Percentiles rank a stretch among this genome's conserved stretches.
These are phyloP conservation scores for Chaetoscypha palmicola DNA, from an alignment of 2,329 filamentous ascomycete genomes.

Conservation along the genomic window DNA sequence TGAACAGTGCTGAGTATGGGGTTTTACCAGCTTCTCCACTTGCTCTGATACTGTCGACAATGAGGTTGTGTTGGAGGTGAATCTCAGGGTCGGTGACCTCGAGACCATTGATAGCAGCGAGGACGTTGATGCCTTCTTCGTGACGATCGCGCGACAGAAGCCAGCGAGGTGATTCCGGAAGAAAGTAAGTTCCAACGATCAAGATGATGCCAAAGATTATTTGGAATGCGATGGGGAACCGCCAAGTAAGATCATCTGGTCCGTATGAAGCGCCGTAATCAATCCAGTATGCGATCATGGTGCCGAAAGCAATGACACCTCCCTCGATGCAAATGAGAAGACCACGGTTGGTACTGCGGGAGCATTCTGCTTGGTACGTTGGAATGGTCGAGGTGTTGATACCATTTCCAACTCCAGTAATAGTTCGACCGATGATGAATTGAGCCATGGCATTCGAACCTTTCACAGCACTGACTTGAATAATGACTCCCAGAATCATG, in stretches of 20 bases:
- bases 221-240: slow-evolving; percentile 82
- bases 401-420: slow-evolving; percentile 46
- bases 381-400: slow-evolving; percentile 43
- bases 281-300: slow-evolving; percentile 94
- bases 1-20: slow-evolving; percentile 39
- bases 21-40: slow-evolving; percentile 28
- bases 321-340: slow-evolving; percentile 47
- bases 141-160: slow-evolving; percentile 93
- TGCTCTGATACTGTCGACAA: slow-evolving; percentile 34
- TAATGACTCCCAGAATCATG: slow-evolving; percentile 49
- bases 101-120: slow-evolving; percentile 82
- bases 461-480: slow-evolving; percentile 35
- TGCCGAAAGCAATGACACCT: slow-evolving; percentile 48
- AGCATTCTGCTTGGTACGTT: slow-evolving; percentile 59
- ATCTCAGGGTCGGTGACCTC: slow-evolving; percentile 39
- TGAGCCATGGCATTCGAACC: slow-evolving; percentile 39
- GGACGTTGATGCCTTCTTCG: slow-evolving; percentile 94
- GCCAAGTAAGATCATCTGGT: slow-evolving; percentile 77
- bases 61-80: slow-evolving; percentile 29
- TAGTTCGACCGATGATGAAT: slow-evolving; percentile 45
- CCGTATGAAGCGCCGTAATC: slow-evolving; percentile 95
- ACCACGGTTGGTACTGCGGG: slow-evolving; percentile 38
- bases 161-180: slow-evolving; percentile 96
- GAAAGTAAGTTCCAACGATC: slow-evolving; percentile 75
- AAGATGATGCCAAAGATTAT: slow-evolving; percentile 85